Evolutionary conservation across 2,329 filamentous ascomycete species (phyloP).

Genomic region (Tolypocladium pustulatum): DNA sequence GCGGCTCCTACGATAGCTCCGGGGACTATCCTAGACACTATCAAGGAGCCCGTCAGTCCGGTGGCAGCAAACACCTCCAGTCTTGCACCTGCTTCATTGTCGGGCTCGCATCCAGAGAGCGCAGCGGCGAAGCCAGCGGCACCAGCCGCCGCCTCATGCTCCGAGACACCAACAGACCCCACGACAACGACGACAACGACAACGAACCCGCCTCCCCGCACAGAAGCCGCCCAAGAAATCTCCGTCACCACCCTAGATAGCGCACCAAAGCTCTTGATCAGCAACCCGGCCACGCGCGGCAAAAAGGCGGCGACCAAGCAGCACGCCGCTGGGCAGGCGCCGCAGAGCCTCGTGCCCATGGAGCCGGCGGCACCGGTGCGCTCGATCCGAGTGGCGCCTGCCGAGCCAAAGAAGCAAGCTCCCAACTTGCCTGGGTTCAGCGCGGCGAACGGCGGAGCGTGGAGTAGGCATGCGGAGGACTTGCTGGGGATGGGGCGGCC

Average conservation of each 20-base stretch:
- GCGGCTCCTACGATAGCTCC: background rate
- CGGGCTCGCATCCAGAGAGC: background rate
- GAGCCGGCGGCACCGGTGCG: constrained; percentile 14
- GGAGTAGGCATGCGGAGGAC: constrained; percentile 60
- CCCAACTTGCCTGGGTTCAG: constrained; percentile 31
- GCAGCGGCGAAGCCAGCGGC: background rate
- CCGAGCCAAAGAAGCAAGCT: background rate
- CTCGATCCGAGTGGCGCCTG: background rate
- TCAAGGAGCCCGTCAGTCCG: background rate
- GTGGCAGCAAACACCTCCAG: background rate
- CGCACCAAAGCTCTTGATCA: constrained; percentile 13
- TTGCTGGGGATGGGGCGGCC: constrained; percentile 52
- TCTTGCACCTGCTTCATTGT: background rate
- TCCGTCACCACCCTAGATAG: background rate
- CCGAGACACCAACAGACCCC: background rate
- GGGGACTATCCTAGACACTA: background rate
- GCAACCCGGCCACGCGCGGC: constrained; percentile 41
- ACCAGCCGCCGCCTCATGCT: too few relatives aligned
- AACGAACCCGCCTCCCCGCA: background rate
- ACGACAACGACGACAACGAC: background rate
- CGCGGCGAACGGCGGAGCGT: constrained; percentile 48
- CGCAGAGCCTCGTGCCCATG: constrained; percentile 29
- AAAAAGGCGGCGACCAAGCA: constrained; percentile 41
- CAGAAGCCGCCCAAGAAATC: background rate
- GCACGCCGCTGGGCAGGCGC: constrained; percentile 37